Evolutionary conservation across 78 protist species (phyloP).

Genomic region (Dictyostelium purpureum): DNA sequence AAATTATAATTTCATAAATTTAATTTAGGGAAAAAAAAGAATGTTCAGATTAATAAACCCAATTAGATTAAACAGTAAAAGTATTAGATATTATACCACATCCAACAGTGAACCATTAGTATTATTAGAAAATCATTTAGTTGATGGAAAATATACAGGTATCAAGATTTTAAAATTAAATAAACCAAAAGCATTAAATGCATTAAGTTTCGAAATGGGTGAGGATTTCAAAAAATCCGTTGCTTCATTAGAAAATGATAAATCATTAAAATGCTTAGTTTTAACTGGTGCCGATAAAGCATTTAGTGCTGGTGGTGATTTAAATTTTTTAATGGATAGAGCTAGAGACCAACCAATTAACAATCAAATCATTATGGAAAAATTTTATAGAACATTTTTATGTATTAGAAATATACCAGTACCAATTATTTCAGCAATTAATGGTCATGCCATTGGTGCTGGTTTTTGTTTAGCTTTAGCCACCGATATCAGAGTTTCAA

Average conservation of each 20-base stretch:
- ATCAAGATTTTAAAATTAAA: constrained; percentile 22
- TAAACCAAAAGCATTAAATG: constrained; percentile 68
- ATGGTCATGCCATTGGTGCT: constrained; percentile 87
- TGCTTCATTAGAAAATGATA: constrained; percentile 5
- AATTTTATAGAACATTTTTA: constrained; percentile 69
- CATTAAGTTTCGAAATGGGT: constrained; percentile 67
- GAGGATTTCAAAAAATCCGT: constrained; percentile 23
- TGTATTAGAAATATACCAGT: constrained; percentile 58
- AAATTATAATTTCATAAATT: no score
- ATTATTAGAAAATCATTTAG: constrained; percentile 49
- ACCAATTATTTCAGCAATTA: constrained; percentile 74
- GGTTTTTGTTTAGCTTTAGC: constrained; percentile 84
- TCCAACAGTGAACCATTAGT: constrained; percentile 66
- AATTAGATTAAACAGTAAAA: no score
- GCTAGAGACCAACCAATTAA: constrained; percentile 25
- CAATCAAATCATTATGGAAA: constrained; percentile 71
- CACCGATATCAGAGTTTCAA: constrained; percentile 66
- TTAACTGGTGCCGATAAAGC: constrained; percentile 82
- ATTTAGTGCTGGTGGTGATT: constrained; percentile 85
- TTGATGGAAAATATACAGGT: constrained; percentile 36
- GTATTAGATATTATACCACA: no score
- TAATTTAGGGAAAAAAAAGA: no score
- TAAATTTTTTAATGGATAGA: constrained; percentile 75
- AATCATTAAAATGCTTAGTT: constrained; percentile 38
- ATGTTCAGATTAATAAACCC: no score